Conservation (phyloP, 2,329 filamentous ascomycete species). For the Neocucurbitaria cava region DNA sequence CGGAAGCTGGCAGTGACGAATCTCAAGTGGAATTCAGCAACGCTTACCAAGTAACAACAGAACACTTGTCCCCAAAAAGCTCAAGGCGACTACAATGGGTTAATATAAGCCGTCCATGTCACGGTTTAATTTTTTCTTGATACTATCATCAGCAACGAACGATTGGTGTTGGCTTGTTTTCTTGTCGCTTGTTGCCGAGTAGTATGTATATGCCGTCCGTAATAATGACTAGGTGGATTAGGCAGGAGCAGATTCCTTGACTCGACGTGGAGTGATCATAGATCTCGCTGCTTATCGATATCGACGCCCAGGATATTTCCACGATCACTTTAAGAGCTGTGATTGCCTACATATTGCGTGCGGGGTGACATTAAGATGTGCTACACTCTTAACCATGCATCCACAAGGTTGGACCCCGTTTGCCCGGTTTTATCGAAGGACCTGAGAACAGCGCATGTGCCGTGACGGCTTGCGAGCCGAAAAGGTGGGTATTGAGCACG, state of each 20-base stretch:
- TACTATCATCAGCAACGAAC: background rate
- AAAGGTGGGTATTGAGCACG: background rate
- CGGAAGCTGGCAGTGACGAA: background rate
- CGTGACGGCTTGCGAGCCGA: conserved; percentile 7
- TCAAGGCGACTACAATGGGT: background rate
- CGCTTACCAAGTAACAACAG: background rate
- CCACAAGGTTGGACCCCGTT: background rate
- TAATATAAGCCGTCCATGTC: background rate
- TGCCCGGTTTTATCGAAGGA: background rate
- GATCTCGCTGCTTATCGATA: conserved; percentile 7
- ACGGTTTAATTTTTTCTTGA: background rate
- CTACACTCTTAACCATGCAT: background rate
- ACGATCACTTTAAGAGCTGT: background rate
- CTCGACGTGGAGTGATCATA: background rate
- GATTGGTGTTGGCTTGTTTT: background rate
- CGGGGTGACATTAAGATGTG: background rate
- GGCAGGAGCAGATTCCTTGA: background rate
- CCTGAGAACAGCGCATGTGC: background rate
- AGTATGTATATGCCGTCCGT: background rate
- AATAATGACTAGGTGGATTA: background rate
- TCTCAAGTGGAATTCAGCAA: background rate
- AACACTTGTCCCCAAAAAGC: background rate
- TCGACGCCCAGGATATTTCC: background rate
- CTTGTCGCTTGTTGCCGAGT: background rate
- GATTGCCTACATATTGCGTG: conserved; percentile 6